Conservation (phyloP, 116 monocot genomes). For the Papilionanthe hybrid region DNA sequence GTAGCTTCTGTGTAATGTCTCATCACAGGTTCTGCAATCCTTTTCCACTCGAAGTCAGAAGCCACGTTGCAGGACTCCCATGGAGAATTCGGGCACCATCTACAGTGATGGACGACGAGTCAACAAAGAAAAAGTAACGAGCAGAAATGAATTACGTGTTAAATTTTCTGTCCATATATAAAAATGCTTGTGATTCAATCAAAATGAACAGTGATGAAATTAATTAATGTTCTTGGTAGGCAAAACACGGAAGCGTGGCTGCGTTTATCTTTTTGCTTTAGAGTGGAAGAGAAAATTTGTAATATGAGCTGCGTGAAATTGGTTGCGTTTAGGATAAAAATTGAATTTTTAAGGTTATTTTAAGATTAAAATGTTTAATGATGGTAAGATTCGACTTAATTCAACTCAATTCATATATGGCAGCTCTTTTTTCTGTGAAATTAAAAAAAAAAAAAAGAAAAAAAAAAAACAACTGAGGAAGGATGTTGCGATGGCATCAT, state of each 20-base stretch:
- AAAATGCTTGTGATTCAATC: background rate
- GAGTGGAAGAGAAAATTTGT: background rate
- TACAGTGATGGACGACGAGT: background rate
- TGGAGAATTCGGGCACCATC: conserved; percentile 20
- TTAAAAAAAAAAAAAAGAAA: background rate
- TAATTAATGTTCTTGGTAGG: background rate
- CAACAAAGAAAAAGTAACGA: background rate
- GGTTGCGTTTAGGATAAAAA: background rate
- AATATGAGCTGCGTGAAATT: background rate
- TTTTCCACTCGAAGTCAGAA: conserved; percentile 21
- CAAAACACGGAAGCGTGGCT: background rate
- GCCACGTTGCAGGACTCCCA: conserved; percentile 24
- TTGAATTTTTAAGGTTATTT: background rate
- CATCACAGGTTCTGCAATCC: conserved; percentile 32
- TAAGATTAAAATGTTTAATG: background rate
- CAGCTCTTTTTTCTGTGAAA: background rate
- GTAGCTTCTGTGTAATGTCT: conserved; percentile 26
- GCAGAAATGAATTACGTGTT: no score
- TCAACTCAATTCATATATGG: background rate
- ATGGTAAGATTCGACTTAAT: background rate
- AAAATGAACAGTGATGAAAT: background rate
- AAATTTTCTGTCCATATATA: no score
- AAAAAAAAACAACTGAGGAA: no score
- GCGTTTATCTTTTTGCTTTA: background rate
- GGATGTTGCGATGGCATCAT: background rate